Percentiles rank a stretch among this genome's conserved stretches.
These are phyloP conservation scores for Microbotryum intermedium DNA, from an alignment of 1,284 basidiomycete genomes.

Conservation along the genomic window DNA sequence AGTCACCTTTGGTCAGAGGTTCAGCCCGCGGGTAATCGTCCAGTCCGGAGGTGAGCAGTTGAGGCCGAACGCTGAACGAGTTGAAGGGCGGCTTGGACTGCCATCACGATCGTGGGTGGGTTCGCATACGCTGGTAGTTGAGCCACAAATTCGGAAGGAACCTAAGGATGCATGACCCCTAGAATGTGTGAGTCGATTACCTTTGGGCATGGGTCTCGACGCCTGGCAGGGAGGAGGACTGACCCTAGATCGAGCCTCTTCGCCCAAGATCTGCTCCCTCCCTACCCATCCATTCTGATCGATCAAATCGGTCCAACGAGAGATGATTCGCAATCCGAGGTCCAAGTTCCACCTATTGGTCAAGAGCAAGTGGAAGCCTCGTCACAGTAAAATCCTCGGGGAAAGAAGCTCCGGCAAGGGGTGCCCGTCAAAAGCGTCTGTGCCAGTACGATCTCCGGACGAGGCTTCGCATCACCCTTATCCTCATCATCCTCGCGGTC, in stretches of 20 bases:
- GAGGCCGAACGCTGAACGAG: too few relatives aligned
- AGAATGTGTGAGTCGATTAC: too few relatives aligned
- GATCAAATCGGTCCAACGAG: constrained; percentile 79
- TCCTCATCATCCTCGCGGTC: constrained; percentile 53
- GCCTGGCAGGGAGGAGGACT: too few relatives aligned
- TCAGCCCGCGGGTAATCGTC: constrained; percentile 84
- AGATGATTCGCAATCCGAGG: constrained; percentile 77
- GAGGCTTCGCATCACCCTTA: constrained; percentile 23
- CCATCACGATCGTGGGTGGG: constrained; percentile 86
- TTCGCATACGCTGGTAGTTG: constrained; percentile 90
- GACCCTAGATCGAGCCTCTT: constrained; percentile 59
- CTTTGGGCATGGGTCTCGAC: too few relatives aligned
- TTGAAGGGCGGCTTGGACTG: constrained; percentile 53
- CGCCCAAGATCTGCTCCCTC: constrained; percentile 87
- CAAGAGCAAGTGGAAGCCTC: constrained; percentile 86
- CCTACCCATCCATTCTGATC: constrained; percentile 92
- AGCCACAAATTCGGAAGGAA: constrained; percentile 77
- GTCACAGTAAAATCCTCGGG: constrained; percentile 95
- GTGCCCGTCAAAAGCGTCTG: constrained; percentile 76
- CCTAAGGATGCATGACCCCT: constrained; percentile 43
- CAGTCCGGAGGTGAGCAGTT: constrained; percentile 80
- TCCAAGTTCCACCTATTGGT: constrained; percentile 88
- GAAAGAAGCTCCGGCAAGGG: constrained; percentile 89
- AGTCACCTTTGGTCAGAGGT: constrained; percentile 75
- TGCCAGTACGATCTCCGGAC: constrained; percentile 59